These are phyloP conservation scores for Penicillium hesseltinei DNA, from an alignment of 2,329 filamentous ascomycete genomes.

Conservation along the genomic window DNA sequence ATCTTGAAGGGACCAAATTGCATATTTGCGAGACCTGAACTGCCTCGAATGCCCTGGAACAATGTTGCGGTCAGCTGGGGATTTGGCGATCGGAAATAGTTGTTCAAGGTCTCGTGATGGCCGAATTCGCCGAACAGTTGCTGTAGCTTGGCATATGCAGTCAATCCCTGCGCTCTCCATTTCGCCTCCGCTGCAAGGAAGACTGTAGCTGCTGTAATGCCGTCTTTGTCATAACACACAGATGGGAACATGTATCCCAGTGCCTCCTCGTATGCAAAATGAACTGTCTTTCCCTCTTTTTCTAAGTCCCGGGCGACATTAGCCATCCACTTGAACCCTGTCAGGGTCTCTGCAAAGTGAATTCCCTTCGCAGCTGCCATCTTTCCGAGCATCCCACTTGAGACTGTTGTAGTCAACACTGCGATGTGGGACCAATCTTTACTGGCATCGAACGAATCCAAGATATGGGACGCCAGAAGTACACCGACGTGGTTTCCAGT, in stretches of 20 bases:
- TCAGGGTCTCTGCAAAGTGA: slow-evolving; percentile 60
- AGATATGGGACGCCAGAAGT: slow-evolving; percentile 57
- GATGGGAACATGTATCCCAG: slow-evolving; percentile 65
- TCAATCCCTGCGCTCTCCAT: slow-evolving; percentile 54
- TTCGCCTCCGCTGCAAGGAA: slow-evolving; percentile 56
- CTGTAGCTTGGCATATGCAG: slow-evolving; percentile 57
- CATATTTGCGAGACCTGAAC: slow-evolving; percentile 44
- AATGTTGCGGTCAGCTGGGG: slow-evolving; percentile 52
- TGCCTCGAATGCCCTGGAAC: slow-evolving; percentile 54
- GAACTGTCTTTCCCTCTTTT: slow-evolving; percentile 49
- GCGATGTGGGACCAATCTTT: slow-evolving; percentile 44
- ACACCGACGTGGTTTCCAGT: slow-evolving; percentile 66
- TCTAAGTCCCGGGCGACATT: slow-evolving; percentile 57
- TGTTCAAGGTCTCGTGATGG: slow-evolving; percentile 63
- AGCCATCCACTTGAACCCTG: slow-evolving; percentile 68
- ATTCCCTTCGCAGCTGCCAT: slow-evolving; percentile 57
- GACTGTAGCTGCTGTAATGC: slow-evolving; percentile 58
- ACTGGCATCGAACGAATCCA: slow-evolving; percentile 45
- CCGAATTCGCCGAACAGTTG: slow-evolving; percentile 58
- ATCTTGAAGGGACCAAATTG: slow-evolving; percentile 54
- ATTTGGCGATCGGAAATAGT: slow-evolving; percentile 60
- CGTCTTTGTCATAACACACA: slow-evolving; percentile 65
- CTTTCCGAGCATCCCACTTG: slow-evolving; percentile 60
- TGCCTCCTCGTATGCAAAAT: slow-evolving; percentile 64
- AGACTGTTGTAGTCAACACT: slow-evolving; percentile 63